These are phyloP conservation scores for Tubosaeta sp. DNA, from an alignment of 768 basidiomycete species.

Conservation along the genomic window DNA sequence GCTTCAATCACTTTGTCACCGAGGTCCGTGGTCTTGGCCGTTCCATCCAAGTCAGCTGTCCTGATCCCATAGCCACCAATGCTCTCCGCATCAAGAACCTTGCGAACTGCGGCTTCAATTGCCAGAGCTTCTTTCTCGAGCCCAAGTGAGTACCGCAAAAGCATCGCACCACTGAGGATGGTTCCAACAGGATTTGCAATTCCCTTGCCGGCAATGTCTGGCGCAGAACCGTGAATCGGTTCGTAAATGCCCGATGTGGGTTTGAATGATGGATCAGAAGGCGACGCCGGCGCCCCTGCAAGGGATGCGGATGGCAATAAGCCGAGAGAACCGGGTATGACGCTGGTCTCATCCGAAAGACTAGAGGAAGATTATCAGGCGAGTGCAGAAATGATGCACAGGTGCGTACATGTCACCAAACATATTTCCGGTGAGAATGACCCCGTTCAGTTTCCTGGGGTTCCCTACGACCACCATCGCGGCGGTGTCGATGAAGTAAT, in stretches of 20 bases:
- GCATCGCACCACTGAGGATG: slow-evolving; percentile 90
- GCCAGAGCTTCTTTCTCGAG: slow-evolving; percentile 78
- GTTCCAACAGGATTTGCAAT: slow-evolving; percentile 96
- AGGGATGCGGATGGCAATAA: slow-evolving; percentile 95
- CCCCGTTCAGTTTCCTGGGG: slow-evolving; percentile 91
- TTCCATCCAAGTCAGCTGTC: slow-evolving; percentile 87
- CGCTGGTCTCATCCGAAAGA: slow-evolving; percentile 93
- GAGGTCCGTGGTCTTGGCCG: slow-evolving; percentile 66
- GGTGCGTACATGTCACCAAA: slow-evolving; percentile 91
- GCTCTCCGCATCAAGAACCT: slow-evolving; percentile 70
- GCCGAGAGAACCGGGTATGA: slow-evolving; percentile 96
- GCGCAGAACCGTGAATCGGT: slow-evolving; percentile 94
- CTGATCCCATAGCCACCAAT: slow-evolving; percentile 73
- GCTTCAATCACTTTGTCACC: slow-evolving; percentile 81
- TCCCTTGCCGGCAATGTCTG: slow-evolving; percentile 91
- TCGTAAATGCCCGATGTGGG: slow-evolving; percentile 90
- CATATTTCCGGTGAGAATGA: slow-evolving; percentile 92
- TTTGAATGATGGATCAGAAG: slow-evolving; percentile 55
- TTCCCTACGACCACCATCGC: slow-evolving; percentile 92
- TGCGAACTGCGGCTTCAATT: slow-evolving; percentile 88
- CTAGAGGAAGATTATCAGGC: slow-evolving; percentile 36
- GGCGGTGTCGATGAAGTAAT: slow-evolving; percentile 92
- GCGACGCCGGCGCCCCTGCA: slow-evolving; percentile 74
- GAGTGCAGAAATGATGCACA: not conserved
- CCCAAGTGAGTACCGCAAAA: slow-evolving; percentile 91